Evolutionary conservation across 345 rosid genomes (phyloP).

Genomic region (Gossypium bickii): DNA sequence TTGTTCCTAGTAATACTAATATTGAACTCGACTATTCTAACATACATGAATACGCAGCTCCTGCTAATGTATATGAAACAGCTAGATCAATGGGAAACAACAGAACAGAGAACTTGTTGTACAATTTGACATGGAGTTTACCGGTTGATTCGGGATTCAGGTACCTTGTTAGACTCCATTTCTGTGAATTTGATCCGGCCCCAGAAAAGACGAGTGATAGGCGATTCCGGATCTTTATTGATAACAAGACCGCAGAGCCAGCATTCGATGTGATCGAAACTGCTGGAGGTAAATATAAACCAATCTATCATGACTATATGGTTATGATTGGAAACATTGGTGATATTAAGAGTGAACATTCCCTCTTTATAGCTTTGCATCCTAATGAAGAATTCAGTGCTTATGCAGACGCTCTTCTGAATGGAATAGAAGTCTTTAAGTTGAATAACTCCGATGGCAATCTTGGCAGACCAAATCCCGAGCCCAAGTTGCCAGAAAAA

Average conservation of each 20-base stretch:
- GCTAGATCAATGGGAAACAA: constrained; percentile 31
- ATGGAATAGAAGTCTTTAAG: constrained; percentile 55
- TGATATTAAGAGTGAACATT: constrained; percentile 16
- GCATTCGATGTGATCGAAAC: constrained; percentile 13
- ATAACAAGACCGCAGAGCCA: constrained; percentile 15
- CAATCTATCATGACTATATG: constrained; percentile 25
- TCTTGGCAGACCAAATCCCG: constrained; percentile 31
- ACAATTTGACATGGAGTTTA: constrained; percentile 48
- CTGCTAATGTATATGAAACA: constrained; percentile 24
- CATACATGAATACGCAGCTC: constrained; percentile 27
- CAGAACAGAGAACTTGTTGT: background rate
- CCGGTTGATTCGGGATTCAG: constrained; percentile 35
- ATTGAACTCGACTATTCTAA: background rate
- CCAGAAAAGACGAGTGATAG: background rate
- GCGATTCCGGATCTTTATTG: constrained; percentile 15
- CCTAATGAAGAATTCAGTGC: constrained; percentile 3
- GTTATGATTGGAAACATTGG: constrained; percentile 13
- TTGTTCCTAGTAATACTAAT: background rate
- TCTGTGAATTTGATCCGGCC: constrained; percentile 32
- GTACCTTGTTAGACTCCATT: constrained; percentile 45
- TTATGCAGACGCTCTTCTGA: constrained; percentile 33
- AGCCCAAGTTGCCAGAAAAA: background rate
- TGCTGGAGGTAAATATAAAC: constrained; percentile 24
- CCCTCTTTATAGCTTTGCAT: constrained; percentile 27
- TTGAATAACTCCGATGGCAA: constrained; percentile 14